These are phyloP conservation scores for Lippia alba DNA, from an alignment of 305 asterid species.

Conservation along the genomic window DNA sequence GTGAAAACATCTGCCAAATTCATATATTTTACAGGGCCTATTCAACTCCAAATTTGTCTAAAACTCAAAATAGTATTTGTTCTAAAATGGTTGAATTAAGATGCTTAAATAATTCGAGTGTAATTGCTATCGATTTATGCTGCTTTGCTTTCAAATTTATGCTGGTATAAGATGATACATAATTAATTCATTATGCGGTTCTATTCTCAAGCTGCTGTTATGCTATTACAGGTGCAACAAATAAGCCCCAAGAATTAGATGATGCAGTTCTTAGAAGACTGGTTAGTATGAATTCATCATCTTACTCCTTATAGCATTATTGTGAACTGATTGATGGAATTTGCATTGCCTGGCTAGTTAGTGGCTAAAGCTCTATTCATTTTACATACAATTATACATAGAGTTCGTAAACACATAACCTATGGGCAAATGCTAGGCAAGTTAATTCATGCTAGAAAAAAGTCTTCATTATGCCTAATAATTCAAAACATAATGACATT, in stretches of 20 bases:
- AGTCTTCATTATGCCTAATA: conserved; percentile 1
- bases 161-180: background rate
- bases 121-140: background rate
- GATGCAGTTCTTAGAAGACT: conserved; percentile 99
- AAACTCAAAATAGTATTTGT: too few relatives aligned
- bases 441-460: conserved; percentile 10
- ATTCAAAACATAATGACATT: conserved; percentile 25
- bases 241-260: conserved; percentile 98
- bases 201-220: conserved; percentile 32
- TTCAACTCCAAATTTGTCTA: too few relatives aligned
- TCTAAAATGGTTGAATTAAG: background rate
- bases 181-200: conserved; percentile 12
- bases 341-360: background rate
- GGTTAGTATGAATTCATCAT: conserved; percentile 60
- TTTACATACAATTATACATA: background rate
- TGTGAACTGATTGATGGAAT: conserved; percentile 29
- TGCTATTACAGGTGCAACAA: conserved; percentile 87
- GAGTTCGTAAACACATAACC: background rate
- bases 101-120: background rate
- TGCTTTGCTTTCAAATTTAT: background rate
- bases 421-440: background rate
- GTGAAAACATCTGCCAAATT: background rate
- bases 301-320: conserved; percentile 7
- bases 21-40: too few relatives aligned
- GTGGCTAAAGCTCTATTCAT: background rate